Percentiles rank a stretch among this genome's conserved stretches.
phyloP scores from a whole-genome alignment of 805 yeast genomes.

The Candida dajiaensis region DNA sequence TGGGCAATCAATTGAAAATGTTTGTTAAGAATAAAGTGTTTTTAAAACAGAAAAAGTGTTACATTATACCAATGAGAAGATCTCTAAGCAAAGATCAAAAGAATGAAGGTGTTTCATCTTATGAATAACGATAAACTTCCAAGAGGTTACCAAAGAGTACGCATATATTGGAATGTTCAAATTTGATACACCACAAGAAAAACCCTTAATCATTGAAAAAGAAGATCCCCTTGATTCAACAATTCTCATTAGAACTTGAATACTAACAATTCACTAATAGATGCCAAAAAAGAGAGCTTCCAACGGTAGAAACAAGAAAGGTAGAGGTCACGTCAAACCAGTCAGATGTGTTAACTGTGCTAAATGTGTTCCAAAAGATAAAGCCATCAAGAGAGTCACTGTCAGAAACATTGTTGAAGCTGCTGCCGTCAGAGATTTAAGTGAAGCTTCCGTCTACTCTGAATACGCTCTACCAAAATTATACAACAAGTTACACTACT shows the following conservation, averaged over 20 bases:
- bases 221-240: background rate
- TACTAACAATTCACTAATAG: slow-evolving; percentile 24
- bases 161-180: too few species aligned
- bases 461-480: slow-evolving; percentile 99
- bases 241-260: background rate
- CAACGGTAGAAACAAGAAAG: slow-evolving; percentile 99
- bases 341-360: slow-evolving; percentile 99
- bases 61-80: too few species aligned
- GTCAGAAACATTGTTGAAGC: slow-evolving; percentile 99
- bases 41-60: background rate
- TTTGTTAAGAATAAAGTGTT: too few species aligned
- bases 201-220: too few species aligned
- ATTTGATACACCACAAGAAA: too few species aligned
- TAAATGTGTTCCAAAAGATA: slow-evolving; percentile 99
- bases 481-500: slow-evolving; percentile 99
- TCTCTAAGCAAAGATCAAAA: too few species aligned
- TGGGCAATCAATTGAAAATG: background rate
- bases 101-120: too few species aligned
- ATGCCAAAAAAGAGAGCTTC: slow-evolving; percentile 99
- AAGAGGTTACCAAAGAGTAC: too few species aligned
- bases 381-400: slow-evolving; percentile 99
- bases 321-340: slow-evolving; percentile 99
- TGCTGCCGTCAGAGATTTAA: slow-evolving; percentile 99
- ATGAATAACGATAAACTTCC: too few species aligned
- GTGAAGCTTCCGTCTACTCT: slow-evolving; percentile 98